Evolutionary conservation across 192 early-diverging fungal species (phyloP).

Genomic region (Neocallimastix lanati): DNA sequence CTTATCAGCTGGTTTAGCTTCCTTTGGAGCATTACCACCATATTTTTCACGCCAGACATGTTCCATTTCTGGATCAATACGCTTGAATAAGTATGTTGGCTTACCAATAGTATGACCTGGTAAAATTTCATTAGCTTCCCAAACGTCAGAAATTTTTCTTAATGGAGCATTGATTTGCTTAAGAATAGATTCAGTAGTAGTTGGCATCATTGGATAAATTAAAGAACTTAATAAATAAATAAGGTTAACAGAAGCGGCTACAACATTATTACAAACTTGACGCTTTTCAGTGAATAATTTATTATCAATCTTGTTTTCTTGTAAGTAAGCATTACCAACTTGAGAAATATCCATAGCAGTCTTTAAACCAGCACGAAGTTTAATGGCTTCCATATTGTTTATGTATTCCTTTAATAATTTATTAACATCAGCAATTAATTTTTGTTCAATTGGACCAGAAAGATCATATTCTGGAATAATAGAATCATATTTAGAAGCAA

Average conservation of each 20-base stretch:
- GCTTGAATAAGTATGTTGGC: slow-evolving; percentile 79
- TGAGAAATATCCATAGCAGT: slow-evolving; percentile 86
- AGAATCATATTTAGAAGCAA: slow-evolving; percentile 77
- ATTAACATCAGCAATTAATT: slow-evolving; percentile 70
- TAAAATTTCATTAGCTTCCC: slow-evolving; percentile 47
- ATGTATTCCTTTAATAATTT: slow-evolving; percentile 53
- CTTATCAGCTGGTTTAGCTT: background rate
- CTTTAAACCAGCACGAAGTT: slow-evolving; percentile 62
- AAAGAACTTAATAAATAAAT: slow-evolving; percentile 75
- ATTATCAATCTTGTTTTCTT: slow-evolving; percentile 84
- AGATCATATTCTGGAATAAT: slow-evolving; percentile 41
- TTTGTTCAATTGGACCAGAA: slow-evolving; percentile 37
- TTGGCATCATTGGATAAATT: slow-evolving; percentile 84
- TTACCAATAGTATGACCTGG: slow-evolving; percentile 66
- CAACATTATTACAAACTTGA: slow-evolving; percentile 68
- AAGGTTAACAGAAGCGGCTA: slow-evolving; percentile 65
- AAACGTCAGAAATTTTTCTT: slow-evolving; percentile 58
- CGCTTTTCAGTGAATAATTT: slow-evolving; percentile 59
- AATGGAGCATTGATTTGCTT: slow-evolving; percentile 68
- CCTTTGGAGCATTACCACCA: slow-evolving; percentile 30
- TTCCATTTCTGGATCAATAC: slow-evolving; percentile 69
- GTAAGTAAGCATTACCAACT: slow-evolving; percentile 85
- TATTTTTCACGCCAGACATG: slow-evolving; percentile 62
- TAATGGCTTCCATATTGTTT: slow-evolving; percentile 53
- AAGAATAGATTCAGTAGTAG: slow-evolving; percentile 55